Evolutionary conservation across 2,329 filamentous ascomycete genomes (phyloP).

Genomic region (Phialophora tarda): DNA sequence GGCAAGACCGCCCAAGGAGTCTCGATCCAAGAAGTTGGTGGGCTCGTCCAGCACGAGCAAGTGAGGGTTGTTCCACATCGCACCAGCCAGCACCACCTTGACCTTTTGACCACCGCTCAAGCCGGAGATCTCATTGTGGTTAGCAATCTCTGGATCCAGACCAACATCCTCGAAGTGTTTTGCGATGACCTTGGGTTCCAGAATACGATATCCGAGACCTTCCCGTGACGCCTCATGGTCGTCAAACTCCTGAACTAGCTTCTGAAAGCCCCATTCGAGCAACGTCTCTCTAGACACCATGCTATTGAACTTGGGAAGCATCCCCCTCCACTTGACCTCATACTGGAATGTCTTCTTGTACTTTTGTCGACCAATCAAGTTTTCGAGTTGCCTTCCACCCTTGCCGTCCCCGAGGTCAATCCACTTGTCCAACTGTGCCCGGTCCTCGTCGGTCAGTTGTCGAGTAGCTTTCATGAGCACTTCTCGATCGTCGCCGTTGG

Average conservation of each 20-base stretch:
- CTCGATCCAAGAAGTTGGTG: slow-evolving; percentile 98
- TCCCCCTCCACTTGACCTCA: slow-evolving; percentile 75
- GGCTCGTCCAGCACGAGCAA: slow-evolving; percentile 96
- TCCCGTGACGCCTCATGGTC: slow-evolving; percentile 99
- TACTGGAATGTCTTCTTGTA: slow-evolving; percentile 79
- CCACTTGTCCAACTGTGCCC: slow-evolving; percentile 87
- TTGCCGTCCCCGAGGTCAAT: slow-evolving; percentile 85
- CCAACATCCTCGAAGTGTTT: slow-evolving; percentile 99
- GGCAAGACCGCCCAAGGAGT: slow-evolving; percentile 94
- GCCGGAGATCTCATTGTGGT: slow-evolving; percentile 97
- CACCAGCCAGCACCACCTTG: slow-evolving; percentile 94
- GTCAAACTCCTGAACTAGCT: slow-evolving; percentile 96
- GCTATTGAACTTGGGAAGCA: slow-evolving; percentile 90
- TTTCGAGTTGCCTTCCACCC: slow-evolving; percentile 77
- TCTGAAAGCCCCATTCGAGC: slow-evolving; percentile 81
- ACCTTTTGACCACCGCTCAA: slow-evolving; percentile 97
- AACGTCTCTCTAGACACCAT: slow-evolving; percentile 94
- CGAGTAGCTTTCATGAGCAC: slow-evolving; percentile 98
- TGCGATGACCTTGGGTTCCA: slow-evolving; percentile 90
- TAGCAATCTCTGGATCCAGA: slow-evolving; percentile 95
- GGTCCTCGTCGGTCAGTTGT: slow-evolving; percentile 81
- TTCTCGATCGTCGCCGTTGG: slow-evolving; percentile 94
- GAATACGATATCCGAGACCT: slow-evolving; percentile 91
- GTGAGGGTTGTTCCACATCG: slow-evolving; percentile 99
- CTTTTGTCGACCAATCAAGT: slow-evolving; percentile 94